These are phyloP conservation scores for Sesbania bispinosa DNA, from an alignment of 306 rosid genomes.

Conservation along the genomic window DNA sequence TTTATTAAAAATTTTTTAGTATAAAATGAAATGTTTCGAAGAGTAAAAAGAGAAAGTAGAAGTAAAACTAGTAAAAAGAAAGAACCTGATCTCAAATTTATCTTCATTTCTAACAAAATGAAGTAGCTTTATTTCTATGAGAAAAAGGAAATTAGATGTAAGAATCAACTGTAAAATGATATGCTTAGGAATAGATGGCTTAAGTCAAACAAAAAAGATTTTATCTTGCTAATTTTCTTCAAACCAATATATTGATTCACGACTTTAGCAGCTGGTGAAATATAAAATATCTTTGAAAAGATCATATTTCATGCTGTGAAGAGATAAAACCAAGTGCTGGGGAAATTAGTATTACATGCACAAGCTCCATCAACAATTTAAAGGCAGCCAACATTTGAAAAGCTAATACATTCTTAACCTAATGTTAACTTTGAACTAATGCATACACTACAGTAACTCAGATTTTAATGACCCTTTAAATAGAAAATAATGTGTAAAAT, in stretches of 20 bases:
- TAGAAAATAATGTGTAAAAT: background rate
- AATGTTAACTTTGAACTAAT: background rate
- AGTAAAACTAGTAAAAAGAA: too few relatives aligned
- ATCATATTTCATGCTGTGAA: background rate
- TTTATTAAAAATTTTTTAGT: too few relatives aligned
- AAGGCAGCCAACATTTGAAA: background rate
- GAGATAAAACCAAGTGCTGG: background rate
- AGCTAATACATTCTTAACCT: background rate
- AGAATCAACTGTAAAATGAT: too few relatives aligned
- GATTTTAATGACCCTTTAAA: background rate
- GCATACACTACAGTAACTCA: constrained; percentile 8
- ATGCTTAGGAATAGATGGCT: too few relatives aligned
- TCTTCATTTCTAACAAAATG: background rate
- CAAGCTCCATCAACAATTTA: constrained; percentile 1
- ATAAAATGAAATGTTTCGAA: too few relatives aligned
- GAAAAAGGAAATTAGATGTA: too few relatives aligned
- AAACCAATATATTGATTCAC: background rate
- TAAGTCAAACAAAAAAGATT: too few relatives aligned
- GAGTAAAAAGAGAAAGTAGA: too few relatives aligned
- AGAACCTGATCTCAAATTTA: too few relatives aligned
- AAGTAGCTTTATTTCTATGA: background rate
- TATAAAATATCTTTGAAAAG: too few relatives aligned
- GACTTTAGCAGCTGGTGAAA: background rate
- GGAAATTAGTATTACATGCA: background rate
- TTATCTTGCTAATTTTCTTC: background rate